Base-by-base conservation (phyloP, 108 stramenopile species). In the Conticribra weissflogii region DNA sequence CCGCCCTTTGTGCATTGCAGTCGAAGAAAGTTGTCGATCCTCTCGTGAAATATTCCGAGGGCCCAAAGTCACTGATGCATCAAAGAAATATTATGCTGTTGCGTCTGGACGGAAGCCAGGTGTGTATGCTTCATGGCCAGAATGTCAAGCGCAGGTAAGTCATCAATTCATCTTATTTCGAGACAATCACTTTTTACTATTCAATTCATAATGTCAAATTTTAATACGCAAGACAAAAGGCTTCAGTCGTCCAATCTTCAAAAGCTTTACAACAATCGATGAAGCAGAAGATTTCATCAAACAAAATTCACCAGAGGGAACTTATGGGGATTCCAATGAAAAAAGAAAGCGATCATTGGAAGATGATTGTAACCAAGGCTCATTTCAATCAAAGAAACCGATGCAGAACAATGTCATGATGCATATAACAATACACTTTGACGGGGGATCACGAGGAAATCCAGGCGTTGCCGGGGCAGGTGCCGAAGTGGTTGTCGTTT, bases 381-480 rank as follows among this genome's bases (percentile, higher is more conserved):
- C 19, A 23, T 21, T 59, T 41, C 34, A 15, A 27, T 14, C 16
- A 27, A 66, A 58, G 24, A 17, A 50, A 50, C 25, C 46, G 23
- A 60, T 50, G 28, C 44, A 21, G 45, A 51, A 32, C 12, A 31
- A 9, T 22, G 24, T 31, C 31, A 72, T 33, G 25, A 54, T 74
- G 22, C 55, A 66, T 18, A 79, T 85, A 16, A 36, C 47, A 7
- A 76, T 89, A 56, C 62, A 78, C 54, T 95, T 95, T 77, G 93
- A 95, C 68, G 93, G 93, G 14, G 93, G 90, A 19, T 76, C 88
- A 1, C 75, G 93, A 24, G 91, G 91, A 3, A 95, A 95, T 76
- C 93, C 93, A 24, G 93, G 93, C n/a, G 34, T 86, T 25, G 90
- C 90, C 27, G 93, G 93, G 44, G 56, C 88, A 2, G 93, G 93